Evolutionary conservation across 1,284 basidiomycete species (phyloP).

Genomic region (Fomitopsis palustris): DNA sequence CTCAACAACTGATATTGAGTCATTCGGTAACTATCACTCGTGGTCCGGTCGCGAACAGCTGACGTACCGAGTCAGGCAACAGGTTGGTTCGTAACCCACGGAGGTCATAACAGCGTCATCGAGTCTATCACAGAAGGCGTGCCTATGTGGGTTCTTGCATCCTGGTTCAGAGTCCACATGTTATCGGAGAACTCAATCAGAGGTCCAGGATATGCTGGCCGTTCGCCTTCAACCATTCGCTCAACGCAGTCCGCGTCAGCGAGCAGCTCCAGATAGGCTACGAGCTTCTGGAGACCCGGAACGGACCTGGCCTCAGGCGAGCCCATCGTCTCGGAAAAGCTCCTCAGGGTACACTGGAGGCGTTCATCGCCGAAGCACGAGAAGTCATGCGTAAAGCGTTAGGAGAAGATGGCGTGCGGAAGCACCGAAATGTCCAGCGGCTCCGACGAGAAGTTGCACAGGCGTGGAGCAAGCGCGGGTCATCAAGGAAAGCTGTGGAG

Average conservation of each 20-base stretch:
- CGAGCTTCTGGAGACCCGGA: constrained; percentile 28
- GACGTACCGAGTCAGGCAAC: constrained; percentile 8
- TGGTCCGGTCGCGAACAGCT: background rate
- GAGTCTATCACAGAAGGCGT: constrained; percentile 16
- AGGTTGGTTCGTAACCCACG: constrained; percentile 21
- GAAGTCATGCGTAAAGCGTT: constrained; percentile 15
- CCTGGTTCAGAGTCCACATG: background rate
- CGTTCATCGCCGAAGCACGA: constrained; percentile 12
- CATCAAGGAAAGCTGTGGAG: background rate
- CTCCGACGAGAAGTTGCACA: background rate
- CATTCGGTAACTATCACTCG: background rate
- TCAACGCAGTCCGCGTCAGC: constrained; percentile 16
- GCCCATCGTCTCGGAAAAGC: constrained; percentile 13
- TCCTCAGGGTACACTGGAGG: constrained; percentile 13
- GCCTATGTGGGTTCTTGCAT: constrained; percentile 10
- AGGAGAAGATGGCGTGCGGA: constrained; percentile 17
- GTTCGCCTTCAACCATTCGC: constrained; percentile 20
- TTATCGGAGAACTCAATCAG: background rate
- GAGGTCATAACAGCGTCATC: constrained; percentile 20
- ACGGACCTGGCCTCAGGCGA: constrained; percentile 15
- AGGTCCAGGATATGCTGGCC: constrained; percentile 22
- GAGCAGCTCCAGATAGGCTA: constrained; percentile 21
- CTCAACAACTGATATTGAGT: constrained; percentile 7
- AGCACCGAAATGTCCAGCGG: constrained; percentile 11
- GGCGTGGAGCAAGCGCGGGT: background rate